Percentiles rank a stretch among this genome's conserved stretches.
phyloP scores from a whole-genome alignment of 441 rosid genomes.

The Viola pubescens region DNA sequence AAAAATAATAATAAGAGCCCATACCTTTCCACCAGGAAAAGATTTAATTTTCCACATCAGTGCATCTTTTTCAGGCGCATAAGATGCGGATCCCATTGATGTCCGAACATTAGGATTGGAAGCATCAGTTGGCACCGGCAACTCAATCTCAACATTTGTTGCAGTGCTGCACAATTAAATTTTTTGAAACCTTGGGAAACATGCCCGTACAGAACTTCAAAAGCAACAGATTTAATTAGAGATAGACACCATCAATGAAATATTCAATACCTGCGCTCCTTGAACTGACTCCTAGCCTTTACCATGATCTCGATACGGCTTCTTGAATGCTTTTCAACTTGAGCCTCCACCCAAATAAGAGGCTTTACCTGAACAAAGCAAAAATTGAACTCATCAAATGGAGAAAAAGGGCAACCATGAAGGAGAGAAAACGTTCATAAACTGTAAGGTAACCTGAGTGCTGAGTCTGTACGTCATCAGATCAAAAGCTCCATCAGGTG shows the following conservation, averaged over 20 bases:
- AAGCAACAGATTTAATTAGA: slow-evolving; percentile 4
- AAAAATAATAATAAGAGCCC: background rate
- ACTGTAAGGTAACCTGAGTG: slow-evolving; percentile 53
- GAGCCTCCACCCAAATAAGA: slow-evolving; percentile 98
- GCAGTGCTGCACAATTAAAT: slow-evolving; percentile 60
- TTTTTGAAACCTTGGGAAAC: slow-evolving; percentile 4
- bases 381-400: slow-evolving; percentile 9
- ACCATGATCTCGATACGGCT: slow-evolving; percentile 92
- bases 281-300: slow-evolving; percentile 97
- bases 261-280: slow-evolving; percentile 76
- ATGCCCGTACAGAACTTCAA: slow-evolving; percentile 3
- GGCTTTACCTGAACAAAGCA: slow-evolving; percentile 70
- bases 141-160: slow-evolving; percentile 88
- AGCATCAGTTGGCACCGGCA: slow-evolving; percentile 93
- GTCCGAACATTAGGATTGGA: slow-evolving; percentile 84
- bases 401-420: background rate
- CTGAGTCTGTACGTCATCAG: slow-evolving; percentile 91
- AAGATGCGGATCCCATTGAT: slow-evolving; percentile 89
- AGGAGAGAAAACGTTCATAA: background rate
- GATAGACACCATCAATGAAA: background rate
- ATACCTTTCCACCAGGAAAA: slow-evolving; percentile 94
- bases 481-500: slow-evolving; percentile 98
- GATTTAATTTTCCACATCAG: slow-evolving; percentile 94
- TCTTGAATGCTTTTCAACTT: slow-evolving; percentile 94
- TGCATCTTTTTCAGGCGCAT: slow-evolving; percentile 95